Base-by-base conservation (phyloP, 1,139 yeast genomes). In the Geotrichum phurueaensis region DNA sequence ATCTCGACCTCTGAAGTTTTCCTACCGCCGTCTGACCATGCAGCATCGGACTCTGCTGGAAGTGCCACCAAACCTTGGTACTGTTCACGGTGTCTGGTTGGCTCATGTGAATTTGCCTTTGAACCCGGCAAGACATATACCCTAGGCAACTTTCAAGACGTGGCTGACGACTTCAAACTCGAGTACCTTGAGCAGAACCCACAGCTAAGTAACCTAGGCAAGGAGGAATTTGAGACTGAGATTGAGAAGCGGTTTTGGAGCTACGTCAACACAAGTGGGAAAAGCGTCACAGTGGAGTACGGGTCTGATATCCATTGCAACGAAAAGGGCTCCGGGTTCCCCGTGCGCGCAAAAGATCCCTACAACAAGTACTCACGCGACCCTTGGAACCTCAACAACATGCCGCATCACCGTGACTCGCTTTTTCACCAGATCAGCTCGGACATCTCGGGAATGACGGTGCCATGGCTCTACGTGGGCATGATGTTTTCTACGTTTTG, bases 101-200 rank as follows among this genome's bases (percentile, higher is more conserved):
- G 96, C 0, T 87, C 92, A 1, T 95, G 96, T 0, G 94, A 86
- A 66, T 92, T 90, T 70, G 96, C 96, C 0, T 92, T 92, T 72
- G 92, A 87, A 66, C 96, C 89, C 65, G 84, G 87, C 23, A 78
- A 81, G 52, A 79, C 80, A 61, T 89, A 87, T 69, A 78, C 86
- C 0, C 74, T 85, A 25, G 67, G 72, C 0, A 85, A 87, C 62
- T 92, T 91, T 71, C 80, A 80, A 63, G 73, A 79, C 13, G 76
- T 82, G 65, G 87, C 92, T 64, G 73, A 76, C 39, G 77, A 79
- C 23, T 87, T 87, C 70, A 64, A 67, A 51, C 65, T 69, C 1
- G 66, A 73, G 5, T 75, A 76, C 18, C 75, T 84, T 53, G 86
- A 82, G 63, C 65, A 69, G 3, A 84, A 78, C 64, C 82, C 86